Percentiles rank a stretch among this genome's conserved stretches.
phyloP scores from a whole-genome alignment of 2,329 filamentous ascomycete species.

The Domatiomyces catenatus region DNA sequence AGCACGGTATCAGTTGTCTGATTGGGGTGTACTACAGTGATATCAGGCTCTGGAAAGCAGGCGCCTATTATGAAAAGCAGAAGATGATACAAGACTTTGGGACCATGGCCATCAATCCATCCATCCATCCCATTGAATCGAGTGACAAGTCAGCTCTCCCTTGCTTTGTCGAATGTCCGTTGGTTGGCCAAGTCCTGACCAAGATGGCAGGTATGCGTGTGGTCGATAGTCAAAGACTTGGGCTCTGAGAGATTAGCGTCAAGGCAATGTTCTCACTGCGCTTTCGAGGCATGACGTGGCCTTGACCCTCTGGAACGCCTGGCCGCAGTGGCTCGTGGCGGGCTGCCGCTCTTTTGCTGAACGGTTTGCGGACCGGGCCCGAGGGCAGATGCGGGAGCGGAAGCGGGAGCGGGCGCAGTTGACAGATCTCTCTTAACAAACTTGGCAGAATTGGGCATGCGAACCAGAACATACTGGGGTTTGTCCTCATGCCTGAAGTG shows the following conservation, averaged over 20 bases:
- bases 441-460: slow-evolving; percentile 9
- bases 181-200: too few relatives aligned
- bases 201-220: too few relatives aligned
- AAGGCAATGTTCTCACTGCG: neutral
- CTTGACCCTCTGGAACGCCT: neutral
- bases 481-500: slow-evolving; percentile 4
- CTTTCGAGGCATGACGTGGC: neutral
- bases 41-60: neutral
- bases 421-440: slow-evolving; percentile 14
- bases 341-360: neutral
- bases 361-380: neutral
- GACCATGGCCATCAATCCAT: neutral
- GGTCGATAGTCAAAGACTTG: too few relatives aligned
- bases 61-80: neutral
- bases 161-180: neutral
- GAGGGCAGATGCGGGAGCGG: too few relatives aligned
- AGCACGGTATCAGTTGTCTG: neutral
- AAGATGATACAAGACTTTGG: neutral
- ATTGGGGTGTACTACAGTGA: neutral
- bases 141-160: too few relatives aligned
- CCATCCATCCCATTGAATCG: neutral
- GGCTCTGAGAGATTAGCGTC: neutral
- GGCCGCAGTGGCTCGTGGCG: neutral
- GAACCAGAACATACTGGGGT: slow-evolving; percentile 14
- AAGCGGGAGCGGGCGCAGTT: too few relatives aligned